Conservation (phyloP, 2,329 filamentous ascomycete genomes). For the Daldinia sp. region DNA sequence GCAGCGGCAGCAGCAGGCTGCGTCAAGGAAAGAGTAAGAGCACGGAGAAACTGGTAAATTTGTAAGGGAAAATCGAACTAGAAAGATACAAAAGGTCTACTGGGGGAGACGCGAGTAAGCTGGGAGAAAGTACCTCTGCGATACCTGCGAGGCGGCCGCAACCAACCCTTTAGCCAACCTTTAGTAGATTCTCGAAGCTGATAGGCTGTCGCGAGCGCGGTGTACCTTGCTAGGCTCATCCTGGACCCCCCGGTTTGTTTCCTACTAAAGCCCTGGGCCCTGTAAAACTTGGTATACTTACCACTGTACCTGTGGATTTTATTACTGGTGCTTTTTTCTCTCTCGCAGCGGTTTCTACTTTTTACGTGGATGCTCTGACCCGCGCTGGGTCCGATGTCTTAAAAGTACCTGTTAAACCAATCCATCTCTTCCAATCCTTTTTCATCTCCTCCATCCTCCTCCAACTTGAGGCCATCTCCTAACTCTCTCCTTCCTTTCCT, state of each 20-base stretch:
- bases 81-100: background rate
- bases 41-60: background rate
- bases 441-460: conserved; percentile 62
- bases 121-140: conserved; percentile 1
- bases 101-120: conserved; percentile 18
- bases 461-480: conserved; percentile 58
- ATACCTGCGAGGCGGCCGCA: conserved; percentile 32
- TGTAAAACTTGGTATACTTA: conserved; percentile 1
- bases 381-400: conserved; percentile 48
- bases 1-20: background rate
- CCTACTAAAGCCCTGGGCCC: conserved; percentile 23
- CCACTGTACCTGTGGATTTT: conserved; percentile 19
- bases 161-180: conserved; percentile 21
- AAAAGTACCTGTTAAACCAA: conserved; percentile 53
- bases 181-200: conserved; percentile 22
- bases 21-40: conserved; percentile 17
- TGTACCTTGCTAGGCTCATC: conserved; percentile 37
- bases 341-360: conserved; percentile 21
- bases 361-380: conserved; percentile 26
- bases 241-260: conserved; percentile 25
- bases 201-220: conserved; percentile 36
- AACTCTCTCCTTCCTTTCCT: conserved; percentile 47
- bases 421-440: conserved; percentile 63
- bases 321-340: conserved; percentile 23
- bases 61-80: background rate